Base-by-base conservation (phyloP, 2,329 filamentous ascomycete genomes). In the Xylaria sp. region DNA sequence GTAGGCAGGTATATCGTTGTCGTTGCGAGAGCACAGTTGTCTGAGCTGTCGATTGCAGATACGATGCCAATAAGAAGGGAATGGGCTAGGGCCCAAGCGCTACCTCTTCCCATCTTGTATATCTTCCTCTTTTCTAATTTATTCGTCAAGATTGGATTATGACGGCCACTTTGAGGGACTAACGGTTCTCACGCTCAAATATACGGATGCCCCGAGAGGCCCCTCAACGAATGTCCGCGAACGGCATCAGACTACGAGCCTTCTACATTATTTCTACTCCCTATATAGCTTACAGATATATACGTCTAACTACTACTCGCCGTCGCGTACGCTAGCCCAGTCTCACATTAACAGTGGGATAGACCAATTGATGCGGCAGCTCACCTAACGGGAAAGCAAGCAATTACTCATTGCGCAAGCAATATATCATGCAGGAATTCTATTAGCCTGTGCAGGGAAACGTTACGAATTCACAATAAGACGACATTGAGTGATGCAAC, bases 1-100 rank as follows among this genome's bases (percentile, higher is more conserved):
- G 64, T 72, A 43, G 70, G 67, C 44, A 66, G n/a, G 46, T 65
- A 71, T 29, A 72, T 48, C 19, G 71, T 73, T 46, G 68, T 72
- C 11, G 69, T 71, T 41, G 60, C 47, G n/a, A 65, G 48, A 21
- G 62, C 52, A 38, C 69, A 71, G 4, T 68, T 64, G 5, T 54
- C 60, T 15, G 58, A 59, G 37, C 57, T 52, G 52, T 60, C 62
- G 43, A 68, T 41, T 17, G 66, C 67, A 51, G 53, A 66, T 41
- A 51, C 68, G 3, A 55, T 49, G 17, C 56, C 56, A 41, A 53
- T 61, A 4, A 71, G 44, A 44, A 70, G 54, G 44, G 58, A 58
- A 48, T 68, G 65, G 62, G 63, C 60, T 41, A 71, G 43, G 40
- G 58, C 67, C 69, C 64, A 68, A 19, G 55, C 41, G 17, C 44